Percentiles rank a stretch among this genome's conserved stretches.
These are phyloP conservation scores for Xerocomus minutiporus DNA, from an alignment of 1,284 basidiomycete species.

Conservation along the genomic window DNA sequence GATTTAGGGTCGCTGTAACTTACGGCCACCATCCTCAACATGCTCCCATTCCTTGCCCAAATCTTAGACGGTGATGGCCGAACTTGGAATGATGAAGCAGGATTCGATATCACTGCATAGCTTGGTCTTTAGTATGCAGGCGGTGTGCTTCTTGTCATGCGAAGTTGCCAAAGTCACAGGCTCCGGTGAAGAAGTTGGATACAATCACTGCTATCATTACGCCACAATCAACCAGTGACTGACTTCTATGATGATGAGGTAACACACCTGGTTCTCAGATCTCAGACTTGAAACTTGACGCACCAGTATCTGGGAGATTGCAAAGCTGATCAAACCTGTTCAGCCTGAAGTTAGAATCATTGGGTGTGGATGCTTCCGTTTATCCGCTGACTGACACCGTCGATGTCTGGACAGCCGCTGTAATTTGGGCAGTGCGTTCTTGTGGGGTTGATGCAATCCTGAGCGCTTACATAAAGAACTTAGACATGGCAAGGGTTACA, in stretches of 20 bases:
- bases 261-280: neutral
- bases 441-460: neutral
- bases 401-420: neutral
- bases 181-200: neutral
- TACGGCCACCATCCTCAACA: neutral
- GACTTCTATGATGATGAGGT: neutral
- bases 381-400: neutral
- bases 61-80: conserved; percentile 8
- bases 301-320: neutral
- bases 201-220: neutral
- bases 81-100: conserved; percentile 3
- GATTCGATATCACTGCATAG: conserved; percentile 3
- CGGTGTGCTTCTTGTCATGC: conserved; percentile 9
- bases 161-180: neutral
- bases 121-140: neutral
- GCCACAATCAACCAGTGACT: neutral
- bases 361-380: neutral
- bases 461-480: neutral
- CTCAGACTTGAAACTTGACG: neutral
- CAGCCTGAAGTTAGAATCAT: neutral
- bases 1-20: neutral
- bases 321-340: neutral
- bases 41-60: neutral
- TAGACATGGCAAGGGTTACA: no score
- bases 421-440: neutral